Conservation (phyloP, 345 rosid species). For the Hibiscus trionum region DNA sequence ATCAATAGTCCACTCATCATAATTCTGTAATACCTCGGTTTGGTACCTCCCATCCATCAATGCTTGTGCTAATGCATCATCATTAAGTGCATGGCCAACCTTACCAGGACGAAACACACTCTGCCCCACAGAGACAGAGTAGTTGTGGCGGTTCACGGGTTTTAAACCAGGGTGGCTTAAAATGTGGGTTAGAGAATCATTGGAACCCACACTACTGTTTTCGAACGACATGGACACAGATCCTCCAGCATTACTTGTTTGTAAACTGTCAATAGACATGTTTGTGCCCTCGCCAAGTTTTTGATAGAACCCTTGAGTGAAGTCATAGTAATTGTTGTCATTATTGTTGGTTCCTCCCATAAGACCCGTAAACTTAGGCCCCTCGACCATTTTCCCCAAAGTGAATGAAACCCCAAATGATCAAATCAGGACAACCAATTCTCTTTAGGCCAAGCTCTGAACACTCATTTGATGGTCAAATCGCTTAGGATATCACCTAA, state of each 20-base stretch:
- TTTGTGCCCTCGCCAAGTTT: constrained; percentile 60
- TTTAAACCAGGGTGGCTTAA: constrained; percentile 52
- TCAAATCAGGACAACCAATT: constrained; percentile 5
- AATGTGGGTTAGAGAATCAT: constrained; percentile 59
- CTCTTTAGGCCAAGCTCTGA: constrained; percentile 13
- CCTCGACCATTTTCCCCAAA: constrained; percentile 54
- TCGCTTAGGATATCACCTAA: neutral
- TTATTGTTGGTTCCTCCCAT: constrained; percentile 41
- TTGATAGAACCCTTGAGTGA: constrained; percentile 50
- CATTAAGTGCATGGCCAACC: constrained; percentile 45
- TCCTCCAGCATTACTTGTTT: constrained; percentile 54
- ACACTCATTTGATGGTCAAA: constrained; percentile 14
- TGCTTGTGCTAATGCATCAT: constrained; percentile 54
- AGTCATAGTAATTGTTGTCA: constrained; percentile 41
- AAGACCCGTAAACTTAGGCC: constrained; percentile 41
- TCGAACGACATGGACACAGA: constrained; percentile 58
- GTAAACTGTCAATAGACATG: constrained; percentile 63
- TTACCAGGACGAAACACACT: constrained; percentile 52
- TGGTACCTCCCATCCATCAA: constrained; percentile 48
- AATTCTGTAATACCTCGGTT: constrained; percentile 40
- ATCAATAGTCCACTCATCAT: constrained; percentile 61
- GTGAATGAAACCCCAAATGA: constrained; percentile 19
- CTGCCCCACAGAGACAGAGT: constrained; percentile 41
- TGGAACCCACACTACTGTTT: constrained; percentile 65
- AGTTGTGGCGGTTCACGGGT: constrained; percentile 32